Base-by-base conservation (phyloP, 129 eudicot species). In the Erigeron canadensis region DNA sequence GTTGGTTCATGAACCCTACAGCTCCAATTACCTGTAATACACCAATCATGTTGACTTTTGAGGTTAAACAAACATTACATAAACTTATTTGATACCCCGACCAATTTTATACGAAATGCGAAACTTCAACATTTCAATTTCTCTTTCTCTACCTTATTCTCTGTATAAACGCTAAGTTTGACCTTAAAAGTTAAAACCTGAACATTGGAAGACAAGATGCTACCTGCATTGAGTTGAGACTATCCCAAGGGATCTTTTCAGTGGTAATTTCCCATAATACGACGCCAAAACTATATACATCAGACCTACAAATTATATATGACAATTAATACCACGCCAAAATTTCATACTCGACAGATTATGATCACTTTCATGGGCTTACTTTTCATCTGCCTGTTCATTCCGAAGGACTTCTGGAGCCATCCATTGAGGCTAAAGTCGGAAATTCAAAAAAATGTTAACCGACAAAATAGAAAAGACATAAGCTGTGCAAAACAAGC, bases 361-460 rank as follows among this genome's bases (percentile, higher is more conserved):
- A 44, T 23, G n/a, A 71, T 42, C 23, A 34, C 18, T 54, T 12
- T 23, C 58, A 44, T 66, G 37, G 46, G 43, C 77, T 71, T 84
- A 95, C 99, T 90, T 95, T 79, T 95, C 99, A 75, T 95, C 93
- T 57, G 99, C 81, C 11, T 80, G 99, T 81, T 95, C 99, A 69
- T 90, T 87, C 45, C 99, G 94, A 72, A 95, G 96, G 80, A 88
- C 97, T 81, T 95, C 99, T 13, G 99, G 99, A 60, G 99, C 99
- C 99, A 90, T 95, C 97, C 97, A 95, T 77, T 95, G 99, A 69
- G 99, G 99, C 99, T 95, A 75, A 56, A 84, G 58, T 22, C 23
- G 66, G 47, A 62, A 62, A 69, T 60, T 8, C 51, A 21, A 43
- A 78, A 23, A 46, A 69, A 68, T 28, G 42, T 48, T 11, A 21